Percentiles rank a stretch among this genome's conserved stretches.
These are phyloP conservation scores for Erysimum cheiranthoides DNA, from an alignment of 345 rosid genomes.

Conservation along the genomic window DNA sequence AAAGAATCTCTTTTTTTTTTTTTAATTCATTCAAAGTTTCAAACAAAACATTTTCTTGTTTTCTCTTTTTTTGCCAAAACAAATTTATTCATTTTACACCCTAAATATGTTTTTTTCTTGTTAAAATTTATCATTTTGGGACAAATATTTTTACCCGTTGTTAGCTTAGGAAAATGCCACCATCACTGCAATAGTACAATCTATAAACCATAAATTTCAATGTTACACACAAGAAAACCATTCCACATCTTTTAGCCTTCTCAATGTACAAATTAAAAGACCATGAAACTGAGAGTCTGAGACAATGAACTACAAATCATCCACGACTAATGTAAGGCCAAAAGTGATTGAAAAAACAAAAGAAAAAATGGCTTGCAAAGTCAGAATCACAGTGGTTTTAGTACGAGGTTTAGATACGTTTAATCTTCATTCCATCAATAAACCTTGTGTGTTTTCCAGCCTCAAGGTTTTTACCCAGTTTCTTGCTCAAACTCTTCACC, in stretches of 20 bases:
- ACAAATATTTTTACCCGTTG: background rate
- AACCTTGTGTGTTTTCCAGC: background rate
- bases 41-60: background rate
- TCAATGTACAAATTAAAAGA: background rate
- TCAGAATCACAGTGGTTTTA: constrained; percentile 15
- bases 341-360: background rate
- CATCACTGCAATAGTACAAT: background rate
- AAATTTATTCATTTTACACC: background rate
- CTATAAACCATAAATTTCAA: background rate
- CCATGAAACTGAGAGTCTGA: background rate
- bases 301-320: background rate
- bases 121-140: background rate
- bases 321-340: background rate
- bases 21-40: background rate
- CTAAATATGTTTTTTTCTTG: background rate
- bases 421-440: background rate
- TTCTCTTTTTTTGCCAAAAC: background rate
- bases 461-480: constrained; percentile 49
- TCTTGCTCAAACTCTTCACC: constrained; percentile 97
- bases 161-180: background rate
- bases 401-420: background rate
- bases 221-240: constrained; percentile 11
- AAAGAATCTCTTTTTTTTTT: background rate
- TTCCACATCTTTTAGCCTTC: background rate
- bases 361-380: background rate